These are phyloP conservation scores for Cardamine chenopodiifolia DNA, from an alignment of 345 rosid species.

Conservation along the genomic window DNA sequence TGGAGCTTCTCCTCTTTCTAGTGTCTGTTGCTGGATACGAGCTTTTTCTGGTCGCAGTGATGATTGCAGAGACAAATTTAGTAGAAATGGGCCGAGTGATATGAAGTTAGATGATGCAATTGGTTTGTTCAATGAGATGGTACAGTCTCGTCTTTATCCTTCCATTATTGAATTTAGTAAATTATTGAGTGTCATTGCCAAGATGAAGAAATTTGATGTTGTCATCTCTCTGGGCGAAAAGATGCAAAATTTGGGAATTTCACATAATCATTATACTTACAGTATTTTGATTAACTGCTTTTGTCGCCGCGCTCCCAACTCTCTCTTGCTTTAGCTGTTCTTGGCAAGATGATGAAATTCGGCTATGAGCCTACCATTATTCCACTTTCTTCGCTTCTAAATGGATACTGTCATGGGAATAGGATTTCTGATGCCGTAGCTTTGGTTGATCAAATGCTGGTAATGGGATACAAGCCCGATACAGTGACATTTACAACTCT, in stretches of 20 bases:
- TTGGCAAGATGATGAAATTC: background rate
- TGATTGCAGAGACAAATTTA: background rate
- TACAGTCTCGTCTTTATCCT: background rate
- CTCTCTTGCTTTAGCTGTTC: background rate
- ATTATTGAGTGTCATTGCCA: background rate
- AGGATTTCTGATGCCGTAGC: background rate
- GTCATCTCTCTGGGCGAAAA: background rate
- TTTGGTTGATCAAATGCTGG: slow-evolving; percentile 11
- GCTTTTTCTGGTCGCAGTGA: background rate
- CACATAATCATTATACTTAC: background rate
- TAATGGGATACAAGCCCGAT: background rate
- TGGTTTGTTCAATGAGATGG: background rate
- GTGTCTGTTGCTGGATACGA: too few species aligned
- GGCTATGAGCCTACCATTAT: background rate
- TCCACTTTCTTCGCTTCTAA: background rate
- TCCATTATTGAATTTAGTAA: background rate
- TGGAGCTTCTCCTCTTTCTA: too few species aligned
- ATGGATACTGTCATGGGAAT: background rate
- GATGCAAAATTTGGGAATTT: background rate
- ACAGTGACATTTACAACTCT: too few species aligned
- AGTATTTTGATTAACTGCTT: background rate
- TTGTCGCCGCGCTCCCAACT: background rate
- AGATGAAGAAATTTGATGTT: slow-evolving; percentile 3
- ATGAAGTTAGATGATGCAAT: background rate
- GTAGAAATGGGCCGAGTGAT: background rate